Evolutionary conservation across 2,329 filamentous ascomycete species (phyloP).

Genomic region (Cladophialophora exuberans): DNA sequence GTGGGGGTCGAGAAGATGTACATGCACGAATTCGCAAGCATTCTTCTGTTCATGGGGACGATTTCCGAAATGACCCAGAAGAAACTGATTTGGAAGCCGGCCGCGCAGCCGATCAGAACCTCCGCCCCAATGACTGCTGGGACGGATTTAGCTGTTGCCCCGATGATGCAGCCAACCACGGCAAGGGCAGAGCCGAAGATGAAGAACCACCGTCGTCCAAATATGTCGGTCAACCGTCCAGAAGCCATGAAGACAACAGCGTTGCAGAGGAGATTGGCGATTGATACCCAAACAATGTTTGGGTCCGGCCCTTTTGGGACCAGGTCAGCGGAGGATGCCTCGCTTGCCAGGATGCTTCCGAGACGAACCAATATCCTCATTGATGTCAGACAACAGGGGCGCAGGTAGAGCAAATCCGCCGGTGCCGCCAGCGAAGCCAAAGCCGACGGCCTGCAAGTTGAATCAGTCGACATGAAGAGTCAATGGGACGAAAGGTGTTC

Average conservation of each 20-base stretch:
- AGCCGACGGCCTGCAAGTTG: neutral
- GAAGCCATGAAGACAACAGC: neutral
- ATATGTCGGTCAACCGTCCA: neutral
- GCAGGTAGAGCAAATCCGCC: neutral
- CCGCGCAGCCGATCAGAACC: neutral
- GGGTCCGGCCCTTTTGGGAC: no score
- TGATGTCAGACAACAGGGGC: neutral
- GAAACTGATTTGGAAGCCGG: neutral
- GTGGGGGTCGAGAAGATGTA: neutral
- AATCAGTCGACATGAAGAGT: no score
- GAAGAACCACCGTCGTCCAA: neutral
- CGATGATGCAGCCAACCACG: neutral
- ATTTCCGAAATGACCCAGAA: neutral
- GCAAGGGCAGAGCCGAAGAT: neutral
- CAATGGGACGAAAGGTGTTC: no score
- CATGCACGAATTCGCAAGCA: neutral
- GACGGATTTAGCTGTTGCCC: neutral
- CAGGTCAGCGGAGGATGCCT: no score
- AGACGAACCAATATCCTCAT: neutral
- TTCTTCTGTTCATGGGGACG: neutral
- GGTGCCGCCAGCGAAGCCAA: neutral
- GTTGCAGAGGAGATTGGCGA: neutral
- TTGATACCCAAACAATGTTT: neutral
- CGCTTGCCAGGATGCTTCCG: no score
- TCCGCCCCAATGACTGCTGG: neutral